Evolutionary conservation across 805 yeast species (phyloP), one percentile per base, ranked within the genome.

Genomic region (Schwanniomyces polymorphus): DNA sequence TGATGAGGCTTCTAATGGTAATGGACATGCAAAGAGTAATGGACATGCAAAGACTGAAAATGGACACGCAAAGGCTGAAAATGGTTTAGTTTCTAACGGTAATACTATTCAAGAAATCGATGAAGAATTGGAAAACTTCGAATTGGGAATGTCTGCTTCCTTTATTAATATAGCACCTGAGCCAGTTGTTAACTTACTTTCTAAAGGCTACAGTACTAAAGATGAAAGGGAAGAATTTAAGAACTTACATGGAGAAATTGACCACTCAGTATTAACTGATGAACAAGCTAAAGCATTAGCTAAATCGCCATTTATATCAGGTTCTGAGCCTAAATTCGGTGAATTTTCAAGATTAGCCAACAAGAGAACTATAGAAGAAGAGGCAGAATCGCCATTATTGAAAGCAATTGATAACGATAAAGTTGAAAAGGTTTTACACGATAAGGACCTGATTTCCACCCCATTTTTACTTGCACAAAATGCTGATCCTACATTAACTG

Each of bases 311-410:
- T 61, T 70, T 12, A 66, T 84, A 53, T 76, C 82, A 7, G 77
- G 86, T 3, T 82, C 77, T 4, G 87, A 82, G 54, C 88, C 88
- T 27, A 75, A 72, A 40, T 61, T 65, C 26, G 87, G 88, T 42
- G 62, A 56, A 41, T 61, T 63, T 31, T 74, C 80, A 12, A 59
- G 67, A 45, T 48, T 74, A 57, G 79, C 74, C 45, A 67, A 72
- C 52, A 50, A 55, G 18, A 34, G 44, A 14, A 35, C 52, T 38
- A 50, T 37, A 33, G 61, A 57, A 26, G 64, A 63, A 34, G 54
- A 55, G 9, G 48, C 57, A 4, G 51, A 49, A 28, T 62, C 76
- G 0, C 65, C 65, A 3, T 56, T 57, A 38, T 53, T 57, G 28
- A 49, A 53, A 27, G 57, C 60, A 12, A 46, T 51, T 16, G 64